These are phyloP conservation scores for Eucalyptus microcorys DNA, from an alignment of 345 rosid species.

Conservation along the genomic window DNA sequence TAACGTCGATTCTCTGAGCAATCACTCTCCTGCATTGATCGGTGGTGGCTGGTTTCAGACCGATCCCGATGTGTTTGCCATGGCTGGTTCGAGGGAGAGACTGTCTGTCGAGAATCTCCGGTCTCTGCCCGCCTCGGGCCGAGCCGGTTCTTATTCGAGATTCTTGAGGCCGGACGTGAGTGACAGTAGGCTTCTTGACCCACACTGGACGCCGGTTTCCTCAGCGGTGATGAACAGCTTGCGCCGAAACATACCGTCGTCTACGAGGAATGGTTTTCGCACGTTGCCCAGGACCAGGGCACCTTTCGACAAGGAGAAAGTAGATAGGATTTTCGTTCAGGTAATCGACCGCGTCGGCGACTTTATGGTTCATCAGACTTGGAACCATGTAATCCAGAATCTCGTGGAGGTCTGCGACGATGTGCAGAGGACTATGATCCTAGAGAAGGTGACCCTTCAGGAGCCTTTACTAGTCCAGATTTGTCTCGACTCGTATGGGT, in stretches of 20 bases:
- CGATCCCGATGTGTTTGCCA: not conserved
- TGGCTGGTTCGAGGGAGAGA: not conserved
- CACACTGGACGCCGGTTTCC: not conserved
- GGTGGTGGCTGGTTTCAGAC: not conserved
- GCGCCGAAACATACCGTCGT: not conserved
- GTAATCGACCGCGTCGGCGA: not conserved
- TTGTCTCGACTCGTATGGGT: constrained; percentile 48
- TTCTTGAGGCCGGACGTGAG: not conserved
- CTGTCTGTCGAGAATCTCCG: not conserved
- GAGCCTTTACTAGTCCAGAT: constrained; percentile 13
- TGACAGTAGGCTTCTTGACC: not conserved
- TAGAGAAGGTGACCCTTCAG: constrained; percentile 7
- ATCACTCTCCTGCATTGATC: not conserved
- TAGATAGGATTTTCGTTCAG: not conserved
- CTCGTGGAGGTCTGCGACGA: constrained; percentile 27
- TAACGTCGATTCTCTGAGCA: not conserved
- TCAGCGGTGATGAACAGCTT: not conserved
- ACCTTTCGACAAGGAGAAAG: not conserved
- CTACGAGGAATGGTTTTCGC: not conserved
- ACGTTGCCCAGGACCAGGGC: not conserved
- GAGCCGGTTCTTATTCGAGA: not conserved
- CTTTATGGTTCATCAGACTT: constrained; percentile 1
- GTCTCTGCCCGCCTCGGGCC: not conserved
- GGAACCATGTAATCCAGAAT: constrained; percentile 25
- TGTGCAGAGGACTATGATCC: constrained; percentile 28